Conservation (phyloP, 257 asterid species). For the Mitragyna speciosa region DNA sequence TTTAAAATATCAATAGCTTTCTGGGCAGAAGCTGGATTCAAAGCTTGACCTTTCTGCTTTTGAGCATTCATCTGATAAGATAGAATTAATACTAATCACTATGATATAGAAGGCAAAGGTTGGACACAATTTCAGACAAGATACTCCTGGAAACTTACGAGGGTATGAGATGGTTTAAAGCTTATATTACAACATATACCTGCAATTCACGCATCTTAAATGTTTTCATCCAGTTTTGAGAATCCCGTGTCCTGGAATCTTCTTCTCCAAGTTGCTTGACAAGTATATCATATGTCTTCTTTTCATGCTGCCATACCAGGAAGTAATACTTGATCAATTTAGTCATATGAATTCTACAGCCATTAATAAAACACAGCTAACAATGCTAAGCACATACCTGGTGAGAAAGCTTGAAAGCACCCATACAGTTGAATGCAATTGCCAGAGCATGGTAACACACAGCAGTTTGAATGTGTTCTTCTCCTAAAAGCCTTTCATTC, state of each 20-base stretch:
- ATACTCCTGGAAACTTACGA: neutral
- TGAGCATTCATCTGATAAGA: slow-evolving; percentile 68
- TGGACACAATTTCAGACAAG: neutral
- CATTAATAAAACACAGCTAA: slow-evolving; percentile 7
- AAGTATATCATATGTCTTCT: slow-evolving; percentile 89
- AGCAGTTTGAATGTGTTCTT: slow-evolving; percentile 96
- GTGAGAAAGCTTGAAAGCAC: slow-evolving; percentile 86
- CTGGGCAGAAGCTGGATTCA: slow-evolving; percentile 67
- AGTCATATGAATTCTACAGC: neutral
- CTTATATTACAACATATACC: slow-evolving; percentile 32
- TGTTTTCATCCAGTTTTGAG: slow-evolving; percentile 88
- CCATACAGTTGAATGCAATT: slow-evolving; percentile 87
- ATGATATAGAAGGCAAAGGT: neutral
- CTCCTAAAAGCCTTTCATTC: slow-evolving; percentile 81
- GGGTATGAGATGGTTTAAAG: neutral
- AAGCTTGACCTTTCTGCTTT: slow-evolving; percentile 83
- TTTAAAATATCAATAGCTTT: slow-evolving; percentile 77
- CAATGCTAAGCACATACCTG: slow-evolving; percentile 48
- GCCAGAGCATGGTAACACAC: slow-evolving; percentile 99
- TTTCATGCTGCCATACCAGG: slow-evolving; percentile 69
- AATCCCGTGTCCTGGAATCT: slow-evolving; percentile 86
- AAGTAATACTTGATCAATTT: slow-evolving; percentile 8
- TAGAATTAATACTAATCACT: neutral
- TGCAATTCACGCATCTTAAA: slow-evolving; percentile 86
- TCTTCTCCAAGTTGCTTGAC: slow-evolving; percentile 96